A percentile compares a stretch with the other conserved stretches of the same genome.
Evolutionary conservation across 1,284 basidiomycete genomes (phyloP).

Genomic region (Austroboletus olivaceoglutinosus): DNA sequence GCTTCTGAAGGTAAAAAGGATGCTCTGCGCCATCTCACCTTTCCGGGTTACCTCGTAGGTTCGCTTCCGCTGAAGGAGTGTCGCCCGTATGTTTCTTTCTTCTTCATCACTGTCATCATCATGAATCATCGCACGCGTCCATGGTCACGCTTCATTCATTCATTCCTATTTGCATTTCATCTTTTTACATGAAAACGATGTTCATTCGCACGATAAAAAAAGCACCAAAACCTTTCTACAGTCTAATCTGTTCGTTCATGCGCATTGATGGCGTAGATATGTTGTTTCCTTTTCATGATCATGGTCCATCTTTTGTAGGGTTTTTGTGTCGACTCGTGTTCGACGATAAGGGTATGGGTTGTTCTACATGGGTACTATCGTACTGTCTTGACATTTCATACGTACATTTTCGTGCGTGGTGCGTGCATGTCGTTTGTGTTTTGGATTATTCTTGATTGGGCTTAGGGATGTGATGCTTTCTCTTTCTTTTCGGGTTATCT

Average conservation of each 20-base stretch:
- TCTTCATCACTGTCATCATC: conserved; percentile 10
- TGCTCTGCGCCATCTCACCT: too few species aligned
- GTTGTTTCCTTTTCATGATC: neutral
- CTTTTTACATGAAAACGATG: conserved; percentile 4
- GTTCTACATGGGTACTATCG: neutral
- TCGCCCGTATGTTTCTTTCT: conserved; percentile 13
- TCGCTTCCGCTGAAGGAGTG: too few species aligned
- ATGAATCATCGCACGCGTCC: conserved; percentile 17
- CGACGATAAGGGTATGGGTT: conserved; percentile 8
- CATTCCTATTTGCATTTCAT: conserved; percentile 17
- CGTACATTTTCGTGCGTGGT: neutral
- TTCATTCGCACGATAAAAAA: conserved; percentile 1
- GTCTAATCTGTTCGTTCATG: neutral
- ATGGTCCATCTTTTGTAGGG: neutral
- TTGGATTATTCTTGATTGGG: neutral
- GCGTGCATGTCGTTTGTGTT: neutral
- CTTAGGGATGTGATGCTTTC: neutral
- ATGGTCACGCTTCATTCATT: conserved; percentile 6
- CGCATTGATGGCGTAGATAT: conserved; percentile 14
- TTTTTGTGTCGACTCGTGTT: neutral
- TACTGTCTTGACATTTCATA: too few species aligned
- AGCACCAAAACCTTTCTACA: neutral
- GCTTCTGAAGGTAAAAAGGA: too few species aligned
- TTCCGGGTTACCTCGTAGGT: conserved; percentile 12
- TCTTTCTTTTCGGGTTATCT: neutral